Percentiles rank a stretch among this genome's conserved stretches.
Evolutionary conservation across 2,329 filamentous ascomycete species (phyloP).

Genomic region (Cordyceps cateniannulata): DNA sequence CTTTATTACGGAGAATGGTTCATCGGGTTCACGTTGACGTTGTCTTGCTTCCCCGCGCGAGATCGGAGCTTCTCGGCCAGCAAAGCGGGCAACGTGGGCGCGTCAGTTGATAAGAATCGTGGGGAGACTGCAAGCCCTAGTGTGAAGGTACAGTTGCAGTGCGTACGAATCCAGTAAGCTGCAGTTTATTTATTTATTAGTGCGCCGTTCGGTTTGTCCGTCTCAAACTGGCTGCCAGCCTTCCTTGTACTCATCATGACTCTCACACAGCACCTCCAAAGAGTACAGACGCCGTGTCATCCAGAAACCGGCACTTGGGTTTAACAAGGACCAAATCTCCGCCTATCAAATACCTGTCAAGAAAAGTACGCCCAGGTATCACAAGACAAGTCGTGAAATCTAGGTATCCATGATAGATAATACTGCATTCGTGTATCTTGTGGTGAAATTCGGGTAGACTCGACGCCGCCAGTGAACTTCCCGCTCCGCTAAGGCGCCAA

Average conservation of each 20-base stretch:
- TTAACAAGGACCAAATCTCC: background rate
- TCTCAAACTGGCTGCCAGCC: background rate
- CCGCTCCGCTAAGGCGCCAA: too few species aligned
- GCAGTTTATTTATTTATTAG: background rate
- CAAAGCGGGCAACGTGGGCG: conserved; percentile 19
- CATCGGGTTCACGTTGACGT: background rate
- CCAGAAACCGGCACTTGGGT: background rate
- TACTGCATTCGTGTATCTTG: too few species aligned
- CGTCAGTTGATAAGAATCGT: conserved; percentile 6
- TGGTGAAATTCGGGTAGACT: too few species aligned
- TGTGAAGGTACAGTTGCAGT: conserved; percentile 10
- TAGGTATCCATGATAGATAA: background rate
- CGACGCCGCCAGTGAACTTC: too few species aligned
- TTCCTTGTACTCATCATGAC: background rate
- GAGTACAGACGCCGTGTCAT: background rate
- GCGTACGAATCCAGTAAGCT: conserved; percentile 13
- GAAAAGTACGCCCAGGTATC: background rate
- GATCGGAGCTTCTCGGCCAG: conserved; percentile 21
- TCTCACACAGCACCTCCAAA: too few species aligned
- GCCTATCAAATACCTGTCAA: background rate
- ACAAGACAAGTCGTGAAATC: background rate
- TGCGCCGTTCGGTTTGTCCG: background rate
- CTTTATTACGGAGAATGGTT: background rate
- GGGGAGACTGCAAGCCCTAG: background rate
- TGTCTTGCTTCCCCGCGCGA: background rate